Conservation (phyloP, 345 rosid species). For the Euphorbia tirucalli region DNA sequence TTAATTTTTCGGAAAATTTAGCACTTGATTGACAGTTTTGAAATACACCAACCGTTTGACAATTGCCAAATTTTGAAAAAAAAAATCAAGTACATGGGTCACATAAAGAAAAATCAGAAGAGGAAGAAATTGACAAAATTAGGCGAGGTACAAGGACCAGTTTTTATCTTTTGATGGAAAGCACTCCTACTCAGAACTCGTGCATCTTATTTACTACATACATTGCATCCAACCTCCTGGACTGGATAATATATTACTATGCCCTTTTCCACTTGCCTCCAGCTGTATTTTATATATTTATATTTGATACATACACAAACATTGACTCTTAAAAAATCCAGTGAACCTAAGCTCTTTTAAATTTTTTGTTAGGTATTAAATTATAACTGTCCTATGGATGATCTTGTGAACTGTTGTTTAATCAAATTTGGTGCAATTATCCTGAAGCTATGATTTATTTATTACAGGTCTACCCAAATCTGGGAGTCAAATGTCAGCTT, state of each 20-base stretch:
- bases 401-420: too few species aligned
- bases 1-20: too few species aligned
- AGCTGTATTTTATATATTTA: not conserved
- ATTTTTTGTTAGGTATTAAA: slow-evolving; percentile 1
- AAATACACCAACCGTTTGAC: too few species aligned
- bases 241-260: not conserved
- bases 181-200: not conserved
- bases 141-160: too few species aligned
- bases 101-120: too few species aligned
- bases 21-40: too few species aligned
- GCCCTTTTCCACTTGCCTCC: not conserved
- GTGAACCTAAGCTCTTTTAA: slow-evolving; percentile 15
- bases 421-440: slow-evolving; percentile 7
- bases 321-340: slow-evolving; percentile 7
- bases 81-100: too few species aligned
- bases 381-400: slow-evolving; percentile 8
- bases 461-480: slow-evolving; percentile 53
- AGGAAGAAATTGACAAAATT: too few species aligned
- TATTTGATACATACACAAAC: not conserved
- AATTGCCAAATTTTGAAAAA: too few species aligned
- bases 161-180: not conserved
- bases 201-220: not conserved
- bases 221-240: slow-evolving; percentile 16
- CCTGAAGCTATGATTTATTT: slow-evolving; percentile 8
- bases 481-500: slow-evolving; percentile 74